These are phyloP conservation scores for Fusarium mexicanum DNA, from an alignment of 2,329 filamentous ascomycete species.

Conservation along the genomic window DNA sequence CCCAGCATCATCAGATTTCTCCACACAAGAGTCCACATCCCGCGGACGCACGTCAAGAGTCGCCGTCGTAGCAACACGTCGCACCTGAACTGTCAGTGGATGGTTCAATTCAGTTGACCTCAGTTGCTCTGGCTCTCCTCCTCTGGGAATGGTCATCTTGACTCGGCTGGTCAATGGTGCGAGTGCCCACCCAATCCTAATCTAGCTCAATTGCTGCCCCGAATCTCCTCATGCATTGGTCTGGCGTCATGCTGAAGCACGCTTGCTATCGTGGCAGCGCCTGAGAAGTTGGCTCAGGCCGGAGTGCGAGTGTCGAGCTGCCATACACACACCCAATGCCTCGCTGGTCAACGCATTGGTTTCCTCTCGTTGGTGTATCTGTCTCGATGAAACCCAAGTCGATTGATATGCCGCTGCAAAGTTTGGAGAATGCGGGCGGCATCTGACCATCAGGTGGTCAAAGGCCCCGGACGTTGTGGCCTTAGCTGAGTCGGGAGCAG, in stretches of 20 bases:
- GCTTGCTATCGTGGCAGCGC: slow-evolving; percentile 53
- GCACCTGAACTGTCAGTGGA: slow-evolving; percentile 38
- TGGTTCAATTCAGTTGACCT: slow-evolving; percentile 9
- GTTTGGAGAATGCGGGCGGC: slow-evolving; percentile 32
- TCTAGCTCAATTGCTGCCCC: slow-evolving; percentile 39
- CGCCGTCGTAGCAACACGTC: slow-evolving; percentile 42
- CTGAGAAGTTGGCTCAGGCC: slow-evolving; percentile 44
- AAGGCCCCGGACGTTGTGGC: slow-evolving; percentile 34
- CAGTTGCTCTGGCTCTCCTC: not conserved
- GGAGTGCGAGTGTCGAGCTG: slow-evolving; percentile 22
- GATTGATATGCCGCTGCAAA: slow-evolving; percentile 20
- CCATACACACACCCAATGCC: slow-evolving; percentile 36
- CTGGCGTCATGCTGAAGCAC: slow-evolving; percentile 44
- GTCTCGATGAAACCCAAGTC: slow-evolving; percentile 29
- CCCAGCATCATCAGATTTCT: slow-evolving; percentile 37
- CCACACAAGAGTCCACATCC: slow-evolving; percentile 37
- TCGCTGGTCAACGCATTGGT: slow-evolving; percentile 13
- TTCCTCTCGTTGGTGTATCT: slow-evolving; percentile 26
- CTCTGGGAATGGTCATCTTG: slow-evolving; percentile 23
- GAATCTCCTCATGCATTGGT: slow-evolving; percentile 37
- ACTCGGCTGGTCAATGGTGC: slow-evolving; percentile 35
- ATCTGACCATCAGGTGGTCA: slow-evolving; percentile 41
- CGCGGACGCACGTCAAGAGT: slow-evolving; percentile 37
- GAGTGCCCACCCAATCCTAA: slow-evolving; percentile 43
- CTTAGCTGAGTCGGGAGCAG: slow-evolving; percentile 35